phyloP scores from a whole-genome alignment of 2,329 filamentous ascomycete genomes.

The Falciphora oryzae region DNA sequence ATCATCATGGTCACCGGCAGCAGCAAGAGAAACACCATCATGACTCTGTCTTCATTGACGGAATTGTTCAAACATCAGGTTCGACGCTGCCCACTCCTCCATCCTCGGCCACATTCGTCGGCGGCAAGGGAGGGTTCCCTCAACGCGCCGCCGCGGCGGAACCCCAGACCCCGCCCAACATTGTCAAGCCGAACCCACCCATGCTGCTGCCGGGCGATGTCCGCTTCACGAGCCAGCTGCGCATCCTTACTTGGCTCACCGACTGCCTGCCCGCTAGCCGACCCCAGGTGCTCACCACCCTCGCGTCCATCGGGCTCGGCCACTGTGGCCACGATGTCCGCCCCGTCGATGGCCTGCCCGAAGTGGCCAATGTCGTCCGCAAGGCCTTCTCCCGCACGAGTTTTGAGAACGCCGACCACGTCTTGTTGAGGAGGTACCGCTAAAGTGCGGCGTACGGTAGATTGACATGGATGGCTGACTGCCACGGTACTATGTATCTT shows the following conservation, averaged over 20 bases:
- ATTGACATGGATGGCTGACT: too few species aligned
- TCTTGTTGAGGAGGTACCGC: constrained; percentile 15
- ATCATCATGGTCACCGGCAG: not conserved
- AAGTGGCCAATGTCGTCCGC: constrained; percentile 15
- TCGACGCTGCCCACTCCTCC: constrained; percentile 5
- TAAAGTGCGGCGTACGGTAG: not conserved
- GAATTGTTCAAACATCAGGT: not conserved
- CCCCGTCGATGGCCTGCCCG: constrained; percentile 15
- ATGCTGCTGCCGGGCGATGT: constrained; percentile 17
- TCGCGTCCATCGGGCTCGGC: constrained; percentile 17
- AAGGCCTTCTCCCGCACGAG: constrained; percentile 14
- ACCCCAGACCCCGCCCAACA: not conserved
- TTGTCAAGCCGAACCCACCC: constrained; percentile 4
- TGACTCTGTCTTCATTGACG: not conserved
- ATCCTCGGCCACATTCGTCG: constrained; percentile 3
- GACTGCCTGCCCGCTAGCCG: constrained; percentile 15
- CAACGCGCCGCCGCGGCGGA: not conserved
- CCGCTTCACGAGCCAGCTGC: constrained; percentile 18
- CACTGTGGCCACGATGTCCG: constrained; percentile 20
- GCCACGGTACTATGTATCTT: not conserved
- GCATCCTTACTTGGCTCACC: constrained; percentile 17
- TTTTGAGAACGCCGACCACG: constrained; percentile 14
- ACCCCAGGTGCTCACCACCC: constrained; percentile 13
- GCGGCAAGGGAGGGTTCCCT: constrained; percentile 1
- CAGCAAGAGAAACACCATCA: not conserved